These are phyloP conservation scores for Suhomyces maxii DNA, from an alignment of 1,139 yeast genomes.

Conservation along the genomic window DNA sequence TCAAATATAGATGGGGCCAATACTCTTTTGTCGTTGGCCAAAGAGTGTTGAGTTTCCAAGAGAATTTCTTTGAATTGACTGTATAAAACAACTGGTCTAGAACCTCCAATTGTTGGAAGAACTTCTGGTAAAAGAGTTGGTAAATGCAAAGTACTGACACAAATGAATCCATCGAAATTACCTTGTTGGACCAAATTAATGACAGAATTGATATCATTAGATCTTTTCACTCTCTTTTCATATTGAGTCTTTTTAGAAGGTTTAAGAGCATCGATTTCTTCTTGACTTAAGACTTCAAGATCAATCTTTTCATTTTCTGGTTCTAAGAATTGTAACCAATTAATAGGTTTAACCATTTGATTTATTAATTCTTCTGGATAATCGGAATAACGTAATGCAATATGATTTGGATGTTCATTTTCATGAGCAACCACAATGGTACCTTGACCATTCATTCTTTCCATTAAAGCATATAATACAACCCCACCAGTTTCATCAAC, in stretches of 20 bases:
- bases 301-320: slow-evolving; percentile 64
- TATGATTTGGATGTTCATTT: slow-evolving; percentile 85
- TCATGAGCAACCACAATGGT: slow-evolving; percentile 79
- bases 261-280: slow-evolving; percentile 56
- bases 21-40: slow-evolving; percentile 65
- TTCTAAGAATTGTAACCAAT: slow-evolving; percentile 76
- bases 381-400: slow-evolving; percentile 66
- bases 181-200: slow-evolving; percentile 51
- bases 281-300: slow-evolving; percentile 51
- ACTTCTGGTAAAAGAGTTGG: slow-evolving; percentile 63
- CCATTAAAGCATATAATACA: slow-evolving; percentile 78
- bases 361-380: slow-evolving; percentile 54
- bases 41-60: slow-evolving; percentile 67
- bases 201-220: slow-evolving; percentile 52
- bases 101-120: slow-evolving; percentile 73
- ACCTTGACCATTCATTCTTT: slow-evolving; percentile 86
- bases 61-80: slow-evolving; percentile 78
- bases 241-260: slow-evolving; percentile 67
- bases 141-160: slow-evolving; percentile 71
- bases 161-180: slow-evolving; percentile 74
- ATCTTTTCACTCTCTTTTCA: slow-evolving; percentile 60
- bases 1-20: slow-evolving; percentile 84
- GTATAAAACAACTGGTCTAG: slow-evolving; percentile 82
- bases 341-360: slow-evolving; percentile 64
- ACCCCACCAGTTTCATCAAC: slow-evolving; percentile 93